Conservation (phyloP, 176 grass and related monocot genomes). For the Microstegium vimineum region DNA sequence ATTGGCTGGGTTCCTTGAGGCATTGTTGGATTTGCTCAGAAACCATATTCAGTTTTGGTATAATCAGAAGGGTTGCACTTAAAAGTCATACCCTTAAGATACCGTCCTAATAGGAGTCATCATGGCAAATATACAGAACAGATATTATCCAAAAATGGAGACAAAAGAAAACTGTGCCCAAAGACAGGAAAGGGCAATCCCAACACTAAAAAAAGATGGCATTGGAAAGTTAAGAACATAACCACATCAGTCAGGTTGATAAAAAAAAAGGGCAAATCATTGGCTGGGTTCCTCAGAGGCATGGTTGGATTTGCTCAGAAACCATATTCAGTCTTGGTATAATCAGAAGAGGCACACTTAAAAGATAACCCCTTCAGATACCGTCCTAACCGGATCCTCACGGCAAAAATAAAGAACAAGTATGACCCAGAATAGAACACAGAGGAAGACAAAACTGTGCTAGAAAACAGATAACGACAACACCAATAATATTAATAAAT, state of each 20-base stretch:
- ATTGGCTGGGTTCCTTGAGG: not conserved
- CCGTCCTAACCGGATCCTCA: slow-evolving; percentile 4
- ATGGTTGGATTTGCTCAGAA: not conserved
- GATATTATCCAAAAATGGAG: not conserved
- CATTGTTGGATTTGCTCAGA: not conserved
- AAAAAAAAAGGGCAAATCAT: not conserved
- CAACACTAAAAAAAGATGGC: not conserved
- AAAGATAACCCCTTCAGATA: not conserved
- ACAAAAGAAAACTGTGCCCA: not conserved
- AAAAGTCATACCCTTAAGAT: not conserved
- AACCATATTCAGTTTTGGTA: not conserved
- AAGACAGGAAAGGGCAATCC: not conserved
- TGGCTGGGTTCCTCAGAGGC: not conserved
- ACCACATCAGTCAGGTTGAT: not conserved
- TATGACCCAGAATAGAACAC: not conserved
- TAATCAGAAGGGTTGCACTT: not conserved
- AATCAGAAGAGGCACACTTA: not conserved
- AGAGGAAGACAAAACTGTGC: not conserved
- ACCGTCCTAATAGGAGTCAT: slow-evolving; percentile 5
- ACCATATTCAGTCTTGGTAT: slow-evolving; percentile 1
- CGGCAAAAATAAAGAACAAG: not conserved
- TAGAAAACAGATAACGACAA: not conserved
- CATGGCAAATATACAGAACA: not conserved
- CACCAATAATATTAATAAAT: not conserved
- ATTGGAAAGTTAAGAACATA: not conserved